phyloP scores from a whole-genome alignment of 306 rosid genomes.

The Casuarina glauca region DNA sequence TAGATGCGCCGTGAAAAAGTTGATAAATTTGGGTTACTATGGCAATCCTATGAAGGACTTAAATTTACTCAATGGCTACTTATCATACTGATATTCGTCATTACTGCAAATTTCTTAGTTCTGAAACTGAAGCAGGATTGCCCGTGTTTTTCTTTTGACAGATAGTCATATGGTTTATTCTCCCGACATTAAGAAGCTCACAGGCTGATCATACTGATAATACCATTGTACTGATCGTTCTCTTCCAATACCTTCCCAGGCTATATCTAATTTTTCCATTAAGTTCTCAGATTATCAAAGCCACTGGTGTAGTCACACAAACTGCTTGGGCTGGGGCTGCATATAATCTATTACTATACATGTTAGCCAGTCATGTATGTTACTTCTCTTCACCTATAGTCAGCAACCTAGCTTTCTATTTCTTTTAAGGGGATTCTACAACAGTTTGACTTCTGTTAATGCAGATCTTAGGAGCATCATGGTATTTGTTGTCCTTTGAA shows the following conservation, averaged over 20 bases:
- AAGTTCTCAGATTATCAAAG: constrained; percentile 85
- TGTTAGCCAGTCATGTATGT: constrained; percentile 94
- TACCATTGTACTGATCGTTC: constrained; percentile 73
- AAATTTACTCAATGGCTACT: neutral
- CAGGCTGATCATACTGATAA: constrained; percentile 73
- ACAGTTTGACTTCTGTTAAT: constrained; percentile 23
- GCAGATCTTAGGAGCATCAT: constrained; percentile 86
- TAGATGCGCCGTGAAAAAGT: neutral
- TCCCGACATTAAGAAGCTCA: constrained; percentile 80
- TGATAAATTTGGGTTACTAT: too few species aligned
- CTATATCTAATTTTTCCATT: constrained; percentile 81
- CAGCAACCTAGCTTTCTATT: neutral
- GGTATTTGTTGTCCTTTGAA: constrained; percentile 85
- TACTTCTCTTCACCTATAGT: constrained; percentile 17
- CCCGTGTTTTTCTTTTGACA: constrained; percentile 35
- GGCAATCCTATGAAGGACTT: neutral
- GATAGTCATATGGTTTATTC: constrained; percentile 87
- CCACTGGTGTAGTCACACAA: constrained; percentile 84
- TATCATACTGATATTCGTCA: neutral
- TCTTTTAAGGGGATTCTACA: constrained; percentile 4
- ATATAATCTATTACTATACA: constrained; percentile 81
- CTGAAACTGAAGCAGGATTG: constrained; percentile 19
- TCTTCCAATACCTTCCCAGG: constrained; percentile 83
- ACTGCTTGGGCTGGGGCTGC: constrained; percentile 99
- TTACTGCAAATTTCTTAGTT: neutral